Evolutionary conservation across 2,329 filamentous ascomycete genomes (phyloP), one percentile per base, ranked within the genome.

Genomic region (Fusarium mangiferae): DNA sequence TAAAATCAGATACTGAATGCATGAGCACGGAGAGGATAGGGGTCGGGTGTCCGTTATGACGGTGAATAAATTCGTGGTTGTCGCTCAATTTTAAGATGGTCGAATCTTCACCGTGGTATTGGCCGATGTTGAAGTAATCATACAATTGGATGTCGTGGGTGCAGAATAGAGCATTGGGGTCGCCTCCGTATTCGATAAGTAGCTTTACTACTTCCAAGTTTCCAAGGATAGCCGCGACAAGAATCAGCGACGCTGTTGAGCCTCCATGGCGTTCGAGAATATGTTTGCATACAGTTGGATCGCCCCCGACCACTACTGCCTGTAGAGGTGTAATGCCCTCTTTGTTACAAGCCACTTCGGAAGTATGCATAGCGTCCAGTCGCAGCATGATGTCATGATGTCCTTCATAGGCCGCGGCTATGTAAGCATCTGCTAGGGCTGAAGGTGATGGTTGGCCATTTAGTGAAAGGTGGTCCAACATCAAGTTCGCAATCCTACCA

Each of bases 161-260:
- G 7, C 1, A 18, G 14, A 24, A 0, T 1, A 12, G 46, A 0
- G 0, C 11, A 3, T 33, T 24, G 3, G 33, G 33, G 13, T 26
- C 3, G 0, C 6, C n/a, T 17, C 49, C 33, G 2, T 22, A 12
- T 3, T 26, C 9, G 2, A 54, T 26, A 2, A 54, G 49, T 1
- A 54, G 0, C 0, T 26, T 6, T 0, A 52, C 0, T 8, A 38
- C 0, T 1, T 38, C 33, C 0, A 6, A 0, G 1, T 17, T 15
- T 3, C 0, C 8, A 8, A 36, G 9, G 0, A 17, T 1, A 2
- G 24, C 49, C 0, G 49, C 33, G 2, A 0, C 10, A 9, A 26
- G 5, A 0, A 22, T 0, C 14, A 54, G 0, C 0, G 1, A 12
- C 0, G 13, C 1, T 1, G 33, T 12, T 17, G 33, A 2, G 1